phyloP scores from a whole-genome alignment of 768 basidiomycete genomes.

The Roridomyces roridus region DNA sequence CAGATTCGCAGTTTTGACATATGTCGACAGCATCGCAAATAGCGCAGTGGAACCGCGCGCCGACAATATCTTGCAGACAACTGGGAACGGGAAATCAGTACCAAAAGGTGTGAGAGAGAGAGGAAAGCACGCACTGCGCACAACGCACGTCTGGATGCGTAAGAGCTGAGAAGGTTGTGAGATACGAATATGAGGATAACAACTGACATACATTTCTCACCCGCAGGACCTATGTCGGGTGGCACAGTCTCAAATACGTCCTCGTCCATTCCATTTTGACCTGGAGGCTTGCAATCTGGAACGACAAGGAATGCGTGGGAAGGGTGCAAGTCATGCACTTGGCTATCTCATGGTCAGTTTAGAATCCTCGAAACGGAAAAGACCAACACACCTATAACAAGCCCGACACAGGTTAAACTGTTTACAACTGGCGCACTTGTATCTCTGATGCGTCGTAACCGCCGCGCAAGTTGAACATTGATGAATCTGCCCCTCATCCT shows the following conservation, averaged over 20 bases:
- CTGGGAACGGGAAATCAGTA: conserved; percentile 42
- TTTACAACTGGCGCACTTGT: conserved; percentile 84
- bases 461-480: conserved; percentile 85
- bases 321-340: conserved; percentile 92
- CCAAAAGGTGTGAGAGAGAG: background rate
- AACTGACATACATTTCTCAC: conserved; percentile 63
- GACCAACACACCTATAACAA: conserved; percentile 71
- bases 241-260: conserved; percentile 39
- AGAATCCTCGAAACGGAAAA: background rate
- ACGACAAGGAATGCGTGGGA: conserved; percentile 85
- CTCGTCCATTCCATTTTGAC: conserved; percentile 38
- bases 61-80: conserved; percentile 88
- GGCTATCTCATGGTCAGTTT: conserved; percentile 47
- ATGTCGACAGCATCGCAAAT: conserved; percentile 87
- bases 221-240: conserved; percentile 44
- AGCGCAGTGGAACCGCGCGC: conserved; percentile 92
- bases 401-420: conserved; percentile 83
- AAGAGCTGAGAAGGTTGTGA: conserved; percentile 54
- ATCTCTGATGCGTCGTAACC: conserved; percentile 65
- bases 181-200: background rate
- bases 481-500: conserved; percentile 70
- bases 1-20: conserved; percentile 87
- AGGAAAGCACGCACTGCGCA: conserved; percentile 67
- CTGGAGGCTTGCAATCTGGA: conserved; percentile 65
- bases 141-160: conserved; percentile 86